Percentiles rank a stretch among this genome's conserved stretches.
phyloP scores from a whole-genome alignment of 805 yeast species.

The Lachancea kluyveri region DNA sequence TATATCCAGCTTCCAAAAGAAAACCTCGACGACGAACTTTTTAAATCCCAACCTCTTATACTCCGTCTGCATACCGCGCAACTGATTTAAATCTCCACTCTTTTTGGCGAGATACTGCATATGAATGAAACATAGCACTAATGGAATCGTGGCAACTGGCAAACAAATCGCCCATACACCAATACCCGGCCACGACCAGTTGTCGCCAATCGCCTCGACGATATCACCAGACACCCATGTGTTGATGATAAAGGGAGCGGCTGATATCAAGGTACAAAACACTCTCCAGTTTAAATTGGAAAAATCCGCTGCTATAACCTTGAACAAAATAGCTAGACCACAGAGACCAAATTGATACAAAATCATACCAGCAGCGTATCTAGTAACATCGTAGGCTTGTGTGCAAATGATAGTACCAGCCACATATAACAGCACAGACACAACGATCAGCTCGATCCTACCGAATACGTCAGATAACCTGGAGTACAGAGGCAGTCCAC shows the following conservation, averaged over 20 bases:
- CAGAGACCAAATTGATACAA: constrained; percentile 47
- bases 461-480: constrained; percentile 64
- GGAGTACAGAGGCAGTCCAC: constrained; percentile 59
- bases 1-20: constrained; percentile 52
- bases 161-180: constrained; percentile 50
- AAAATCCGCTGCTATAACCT: constrained; percentile 49
- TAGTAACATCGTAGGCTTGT: constrained; percentile 49
- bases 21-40: constrained; percentile 21
- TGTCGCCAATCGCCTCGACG: constrained; percentile 24
- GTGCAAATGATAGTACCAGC: constrained; percentile 62
- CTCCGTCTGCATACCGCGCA: constrained; percentile 23
- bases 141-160: constrained; percentile 42
- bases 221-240: constrained; percentile 60
- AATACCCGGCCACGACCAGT: constrained; percentile 44
- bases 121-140: constrained; percentile 35
- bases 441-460: constrained; percentile 44
- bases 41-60: constrained; percentile 7
- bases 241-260: constrained; percentile 56
- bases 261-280: constrained; percentile 47
- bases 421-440: constrained; percentile 48
- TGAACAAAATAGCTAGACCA: constrained; percentile 48
- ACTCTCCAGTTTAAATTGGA: constrained; percentile 57
- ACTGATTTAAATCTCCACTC: not conserved
- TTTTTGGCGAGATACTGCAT: constrained; percentile 27
- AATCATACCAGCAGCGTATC: constrained; percentile 62